A percentile compares a stretch with the other conserved stretches of the same genome.
These are phyloP conservation scores for Begonia peltatifolia DNA, from an alignment of 306 rosid genomes.

Conservation along the genomic window DNA sequence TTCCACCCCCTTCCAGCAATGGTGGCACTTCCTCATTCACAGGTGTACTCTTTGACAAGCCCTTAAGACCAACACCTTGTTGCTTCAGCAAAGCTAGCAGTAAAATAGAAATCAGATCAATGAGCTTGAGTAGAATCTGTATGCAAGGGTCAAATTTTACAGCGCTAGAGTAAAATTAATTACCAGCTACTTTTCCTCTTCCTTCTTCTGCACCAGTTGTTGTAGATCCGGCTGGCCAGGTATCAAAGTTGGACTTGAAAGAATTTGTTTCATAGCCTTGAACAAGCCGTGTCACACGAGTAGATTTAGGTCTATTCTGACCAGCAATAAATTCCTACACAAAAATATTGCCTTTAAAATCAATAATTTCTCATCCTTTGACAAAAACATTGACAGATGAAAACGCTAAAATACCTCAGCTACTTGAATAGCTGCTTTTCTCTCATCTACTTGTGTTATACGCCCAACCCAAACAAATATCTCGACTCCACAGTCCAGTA, in stretches of 20 bases:
- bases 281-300: constrained; percentile 77
- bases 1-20: constrained; percentile 96
- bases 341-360: constrained; percentile 6
- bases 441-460: constrained; percentile 90
- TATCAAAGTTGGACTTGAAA: constrained; percentile 82
- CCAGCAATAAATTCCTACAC: constrained; percentile 64
- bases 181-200: constrained; percentile 99
- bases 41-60: constrained; percentile 55
- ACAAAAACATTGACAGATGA: background rate
- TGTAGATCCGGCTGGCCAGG: constrained; percentile 93
- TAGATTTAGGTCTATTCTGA: constrained; percentile 75
- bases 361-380: background rate
- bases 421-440: constrained; percentile 70
- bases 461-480: constrained; percentile 92
- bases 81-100: constrained; percentile 89
- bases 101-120: constrained; percentile 12
- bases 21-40: constrained; percentile 89
- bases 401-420: constrained; percentile 53
- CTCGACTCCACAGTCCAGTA: constrained; percentile 90
- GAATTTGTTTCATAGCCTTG: constrained; percentile 95
- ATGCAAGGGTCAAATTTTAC: constrained; percentile 9
- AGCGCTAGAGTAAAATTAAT: constrained; percentile 7
- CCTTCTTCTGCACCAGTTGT: constrained; percentile 79
- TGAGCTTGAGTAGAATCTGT: constrained; percentile 9
- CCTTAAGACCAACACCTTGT: constrained; percentile 97